phyloP scores from a whole-genome alignment of 176 grass and related monocot genomes.

The Cymbopogon citratus region DNA sequence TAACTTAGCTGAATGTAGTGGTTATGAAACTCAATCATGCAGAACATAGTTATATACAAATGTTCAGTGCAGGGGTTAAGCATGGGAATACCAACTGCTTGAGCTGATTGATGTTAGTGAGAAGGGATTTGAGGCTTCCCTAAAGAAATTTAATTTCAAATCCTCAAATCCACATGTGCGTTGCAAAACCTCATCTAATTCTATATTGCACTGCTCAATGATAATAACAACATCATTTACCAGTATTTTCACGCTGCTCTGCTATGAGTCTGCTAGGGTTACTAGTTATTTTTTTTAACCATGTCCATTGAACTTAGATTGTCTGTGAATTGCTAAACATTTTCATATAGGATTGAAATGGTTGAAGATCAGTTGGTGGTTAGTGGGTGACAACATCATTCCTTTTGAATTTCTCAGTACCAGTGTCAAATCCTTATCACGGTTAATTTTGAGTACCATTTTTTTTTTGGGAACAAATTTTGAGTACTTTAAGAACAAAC shows the following conservation, averaged over 20 bases:
- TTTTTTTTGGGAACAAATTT: too few species aligned
- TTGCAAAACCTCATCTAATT: not conserved
- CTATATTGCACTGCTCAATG: not conserved
- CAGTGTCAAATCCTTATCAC: not conserved
- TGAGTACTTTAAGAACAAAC: not conserved
- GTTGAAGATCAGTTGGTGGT: not conserved
- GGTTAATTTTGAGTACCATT: not conserved
- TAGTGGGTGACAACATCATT: not conserved
- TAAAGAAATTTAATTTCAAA: not conserved
- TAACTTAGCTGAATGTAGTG: not conserved
- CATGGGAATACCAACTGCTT: not conserved
- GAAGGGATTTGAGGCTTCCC: not conserved
- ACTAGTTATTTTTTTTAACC: not conserved
- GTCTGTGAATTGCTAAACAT: not conserved
- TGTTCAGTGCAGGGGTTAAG: slow-evolving; percentile 3
- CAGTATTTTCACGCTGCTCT: not conserved
- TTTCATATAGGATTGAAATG: not conserved
- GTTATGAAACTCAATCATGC: not conserved
- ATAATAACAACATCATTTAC: slow-evolving; percentile 2
- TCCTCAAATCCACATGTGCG: not conserved
- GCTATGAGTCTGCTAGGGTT: not conserved
- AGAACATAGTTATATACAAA: not conserved
- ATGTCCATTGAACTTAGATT: not conserved
- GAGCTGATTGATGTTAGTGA: not conserved
- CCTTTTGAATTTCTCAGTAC: not conserved